Percentiles rank a stretch among this genome's conserved stretches.
Evolutionary conservation across 495 filamentous ascomycete species (phyloP).

Genomic region (Neurospora sp.): DNA sequence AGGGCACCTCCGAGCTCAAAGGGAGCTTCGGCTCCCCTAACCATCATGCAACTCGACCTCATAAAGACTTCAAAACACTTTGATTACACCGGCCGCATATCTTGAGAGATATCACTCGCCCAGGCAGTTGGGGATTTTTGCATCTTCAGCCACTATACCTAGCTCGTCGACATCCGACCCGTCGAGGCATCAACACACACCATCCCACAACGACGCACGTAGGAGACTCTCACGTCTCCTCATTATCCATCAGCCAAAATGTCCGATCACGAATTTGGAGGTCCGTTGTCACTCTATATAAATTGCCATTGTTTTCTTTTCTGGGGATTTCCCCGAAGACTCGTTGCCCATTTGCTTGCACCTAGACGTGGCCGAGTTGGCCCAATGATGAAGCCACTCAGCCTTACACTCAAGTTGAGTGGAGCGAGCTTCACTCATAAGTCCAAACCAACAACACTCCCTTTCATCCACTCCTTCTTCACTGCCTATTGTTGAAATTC

Average conservation of each 20-base stretch:
- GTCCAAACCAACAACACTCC: not conserved
- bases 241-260: constrained; percentile 36
- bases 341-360: not conserved
- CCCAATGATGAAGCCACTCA: not conserved
- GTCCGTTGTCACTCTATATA: constrained; percentile 35
- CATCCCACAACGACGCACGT: not conserved
- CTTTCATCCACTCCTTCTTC: not conserved
- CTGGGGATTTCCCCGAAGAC: not conserved
- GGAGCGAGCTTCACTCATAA: not conserved
- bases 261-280: constrained; percentile 85
- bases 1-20: constrained; percentile 1
- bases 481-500: not conserved
- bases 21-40: constrained; percentile 2
- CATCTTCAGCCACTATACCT: not conserved
- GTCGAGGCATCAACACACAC: not conserved
- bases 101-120: not conserved
- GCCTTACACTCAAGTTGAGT: not conserved
- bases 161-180: not conserved
- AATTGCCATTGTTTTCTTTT: constrained; percentile 14
- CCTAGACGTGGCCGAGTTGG: not conserved
- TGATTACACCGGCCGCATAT: not conserved
- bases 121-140: not conserved
- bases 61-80: not conserved
- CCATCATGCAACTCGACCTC: constrained; percentile 8
- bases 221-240: not conserved